Evolutionary conservation across 345 rosid species (phyloP).

Genomic region (Geranium brycei): DNA sequence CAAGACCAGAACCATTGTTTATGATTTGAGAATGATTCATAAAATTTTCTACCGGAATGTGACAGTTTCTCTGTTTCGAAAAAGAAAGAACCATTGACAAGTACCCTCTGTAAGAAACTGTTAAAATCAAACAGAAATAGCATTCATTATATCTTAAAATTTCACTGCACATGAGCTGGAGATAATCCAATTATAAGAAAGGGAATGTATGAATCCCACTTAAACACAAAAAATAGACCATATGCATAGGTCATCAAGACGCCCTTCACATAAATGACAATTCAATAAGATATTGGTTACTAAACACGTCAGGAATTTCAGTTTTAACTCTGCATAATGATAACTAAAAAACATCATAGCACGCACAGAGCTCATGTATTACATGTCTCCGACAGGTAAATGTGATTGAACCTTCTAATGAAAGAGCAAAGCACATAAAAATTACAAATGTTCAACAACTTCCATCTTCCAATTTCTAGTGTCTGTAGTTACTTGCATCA

Average conservation of each 20-base stretch:
- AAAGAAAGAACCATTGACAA: not conserved
- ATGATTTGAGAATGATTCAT: conserved; percentile 27
- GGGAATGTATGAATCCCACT: not conserved
- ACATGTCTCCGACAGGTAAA: no score
- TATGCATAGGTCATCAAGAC: not conserved
- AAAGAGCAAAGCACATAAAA: no score
- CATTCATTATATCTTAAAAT: not conserved
- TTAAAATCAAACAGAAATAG: not conserved
- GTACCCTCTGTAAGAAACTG: not conserved
- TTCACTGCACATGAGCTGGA: not conserved
- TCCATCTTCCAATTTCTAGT: no score
- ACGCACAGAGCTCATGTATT: no score
- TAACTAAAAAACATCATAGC: no score
- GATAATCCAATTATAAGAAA: not conserved
- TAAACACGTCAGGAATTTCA: not conserved
- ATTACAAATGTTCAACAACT: no score
- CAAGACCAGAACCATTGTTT: conserved; percentile 32
- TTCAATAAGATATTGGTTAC: no score
- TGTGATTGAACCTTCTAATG: no score
- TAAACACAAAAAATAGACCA: not conserved
- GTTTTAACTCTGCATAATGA: no score
- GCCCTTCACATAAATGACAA: not conserved
- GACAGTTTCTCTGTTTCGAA: conserved; percentile 32
- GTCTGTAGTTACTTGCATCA: no score
- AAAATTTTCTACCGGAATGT: conserved; percentile 21